Evolutionary conservation across 768 basidiomycete species (phyloP).

Genomic region (Hortiboletus flavorubellus): DNA sequence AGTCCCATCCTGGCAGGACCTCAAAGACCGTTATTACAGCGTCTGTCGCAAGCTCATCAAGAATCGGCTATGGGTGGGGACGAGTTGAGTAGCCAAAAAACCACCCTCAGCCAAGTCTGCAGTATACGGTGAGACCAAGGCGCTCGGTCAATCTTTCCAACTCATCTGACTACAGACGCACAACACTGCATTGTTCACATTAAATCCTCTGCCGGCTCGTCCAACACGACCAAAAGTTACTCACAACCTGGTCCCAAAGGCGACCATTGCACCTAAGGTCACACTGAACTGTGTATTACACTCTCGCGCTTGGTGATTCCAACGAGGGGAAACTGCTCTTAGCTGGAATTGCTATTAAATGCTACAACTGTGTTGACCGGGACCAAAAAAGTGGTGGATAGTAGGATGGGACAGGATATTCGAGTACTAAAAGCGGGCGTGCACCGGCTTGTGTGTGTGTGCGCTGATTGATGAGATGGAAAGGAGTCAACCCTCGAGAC

Average conservation of each 20-base stretch:
- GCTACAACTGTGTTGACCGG: constrained; percentile 77
- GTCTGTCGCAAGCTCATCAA: constrained; percentile 87
- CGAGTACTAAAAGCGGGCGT: constrained; percentile 63
- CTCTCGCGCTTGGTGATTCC: constrained; percentile 89
- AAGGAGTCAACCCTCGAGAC: too few species aligned
- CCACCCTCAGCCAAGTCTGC: constrained; percentile 51
- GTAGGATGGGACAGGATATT: constrained; percentile 82
- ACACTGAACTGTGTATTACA: constrained; percentile 71
- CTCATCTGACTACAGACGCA: constrained; percentile 46
- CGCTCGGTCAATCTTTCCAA: not conserved
- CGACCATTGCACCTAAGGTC: constrained; percentile 71
- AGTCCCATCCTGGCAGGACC: too few species aligned
- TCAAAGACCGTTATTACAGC: constrained; percentile 93
- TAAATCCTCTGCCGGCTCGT: constrained; percentile 45
- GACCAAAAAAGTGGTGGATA: constrained; percentile 85
- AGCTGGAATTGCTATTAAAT: constrained; percentile 70
- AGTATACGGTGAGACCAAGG: constrained; percentile 47
- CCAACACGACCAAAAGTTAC: constrained; percentile 60
- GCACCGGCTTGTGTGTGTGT: too few species aligned
- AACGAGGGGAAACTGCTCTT: constrained; percentile 73
- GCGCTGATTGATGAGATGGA: too few species aligned
- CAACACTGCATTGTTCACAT: constrained; percentile 71
- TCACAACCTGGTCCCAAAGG: constrained; percentile 76
- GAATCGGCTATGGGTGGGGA: constrained; percentile 83
- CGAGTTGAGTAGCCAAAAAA: constrained; percentile 46